Base-by-base conservation (phyloP, 345 rosid genomes). In the thale cress (Arabidopsis thaliana) region DNA sequence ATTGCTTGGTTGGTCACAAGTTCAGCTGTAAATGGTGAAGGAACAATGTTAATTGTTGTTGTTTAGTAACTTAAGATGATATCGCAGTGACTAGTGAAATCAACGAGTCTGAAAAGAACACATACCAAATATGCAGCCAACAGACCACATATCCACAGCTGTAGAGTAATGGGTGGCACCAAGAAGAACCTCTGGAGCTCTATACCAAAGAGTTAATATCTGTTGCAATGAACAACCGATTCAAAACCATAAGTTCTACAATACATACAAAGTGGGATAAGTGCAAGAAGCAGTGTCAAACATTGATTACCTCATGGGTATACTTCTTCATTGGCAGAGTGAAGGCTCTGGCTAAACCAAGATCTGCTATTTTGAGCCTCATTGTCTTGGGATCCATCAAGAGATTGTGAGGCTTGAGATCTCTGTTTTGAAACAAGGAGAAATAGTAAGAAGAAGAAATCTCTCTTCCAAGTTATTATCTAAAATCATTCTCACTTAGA, bases 381-480 rank as follows among this genome's bases (percentile, higher is more conserved):
- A 76, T 80, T 2, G 91, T 82, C 86, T 89, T 88, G n/a, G 88
- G 87, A 68, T 91, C 98, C 97, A 93, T 88, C 82, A 94, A 82
- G 49, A 94, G 90, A 85, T 94, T 94, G 83, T 94, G 98, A 66
- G 98, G 98, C 80, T 94, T 94, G 49, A 94, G 98, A 76, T 94
- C 97, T 88, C 97, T 94, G 82, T 9, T 1, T 62, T 2, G 5
- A 74, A 23, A 69, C 41, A 30, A 58, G 14, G 50, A 57, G 12
- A 67, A 30, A 7, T 10, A 59, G 49, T 55, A 48, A 56, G 71
- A 62, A 1, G 6, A 1, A 2, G 3, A 55, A 50, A 62, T 72
- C 1, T 63, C 46, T n/a, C 58, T 14, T 38, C 8, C 14, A 0
- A 8, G 9, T 28, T 24, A 25, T n/a, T n/a, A 23, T 7, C 30